Conservation (phyloP, 768 basidiomycete genomes). For the Amanita rubescens region DNA sequence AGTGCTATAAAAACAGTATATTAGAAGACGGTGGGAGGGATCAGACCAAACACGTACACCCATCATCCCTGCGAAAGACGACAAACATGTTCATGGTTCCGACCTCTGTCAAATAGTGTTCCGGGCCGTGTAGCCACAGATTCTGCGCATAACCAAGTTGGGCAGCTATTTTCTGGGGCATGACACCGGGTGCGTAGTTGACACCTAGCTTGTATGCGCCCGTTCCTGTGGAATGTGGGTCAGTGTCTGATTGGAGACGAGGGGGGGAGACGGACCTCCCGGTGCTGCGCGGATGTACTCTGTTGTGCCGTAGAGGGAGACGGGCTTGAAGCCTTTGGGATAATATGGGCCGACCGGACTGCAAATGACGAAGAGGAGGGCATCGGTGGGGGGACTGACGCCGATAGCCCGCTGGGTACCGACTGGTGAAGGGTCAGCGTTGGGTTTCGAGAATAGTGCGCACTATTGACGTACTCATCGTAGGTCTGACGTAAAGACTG, state of each 20-base stretch:
- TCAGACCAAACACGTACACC: slow-evolving; percentile 30
- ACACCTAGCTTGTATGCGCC: slow-evolving; percentile 84
- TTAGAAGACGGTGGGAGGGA: background rate
- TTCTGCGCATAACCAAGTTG: slow-evolving; percentile 79
- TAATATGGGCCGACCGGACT: slow-evolving; percentile 85
- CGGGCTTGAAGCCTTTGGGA: slow-evolving; percentile 82
- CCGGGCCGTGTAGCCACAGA: slow-evolving; percentile 80
- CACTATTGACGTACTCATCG: slow-evolving; percentile 39
- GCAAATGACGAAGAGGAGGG: slow-evolving; percentile 79
- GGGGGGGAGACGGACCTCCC: slow-evolving; percentile 46
- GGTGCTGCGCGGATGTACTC: slow-evolving; percentile 80
- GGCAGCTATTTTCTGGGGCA: slow-evolving; percentile 76
- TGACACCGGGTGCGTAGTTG: slow-evolving; percentile 84
- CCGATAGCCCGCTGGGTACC: slow-evolving; percentile 67
- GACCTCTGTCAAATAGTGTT: slow-evolving; percentile 57
- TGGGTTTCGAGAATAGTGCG: background rate
- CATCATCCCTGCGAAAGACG: slow-evolving; percentile 64
- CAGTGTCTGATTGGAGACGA: background rate
- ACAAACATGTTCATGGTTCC: slow-evolving; percentile 94
- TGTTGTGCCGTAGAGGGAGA: slow-evolving; percentile 81
- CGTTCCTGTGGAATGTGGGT: slow-evolving; percentile 42
- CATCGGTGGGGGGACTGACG: slow-evolving; percentile 70
- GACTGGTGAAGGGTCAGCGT: slow-evolving; percentile 35
- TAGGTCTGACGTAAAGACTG: slow-evolving; percentile 87
- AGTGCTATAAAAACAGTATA: slow-evolving; percentile 35